These are phyloP conservation scores for Phytophthora cryptogea DNA, from an alignment of 352 stramenopile genomes.

Conservation along the genomic window DNA sequence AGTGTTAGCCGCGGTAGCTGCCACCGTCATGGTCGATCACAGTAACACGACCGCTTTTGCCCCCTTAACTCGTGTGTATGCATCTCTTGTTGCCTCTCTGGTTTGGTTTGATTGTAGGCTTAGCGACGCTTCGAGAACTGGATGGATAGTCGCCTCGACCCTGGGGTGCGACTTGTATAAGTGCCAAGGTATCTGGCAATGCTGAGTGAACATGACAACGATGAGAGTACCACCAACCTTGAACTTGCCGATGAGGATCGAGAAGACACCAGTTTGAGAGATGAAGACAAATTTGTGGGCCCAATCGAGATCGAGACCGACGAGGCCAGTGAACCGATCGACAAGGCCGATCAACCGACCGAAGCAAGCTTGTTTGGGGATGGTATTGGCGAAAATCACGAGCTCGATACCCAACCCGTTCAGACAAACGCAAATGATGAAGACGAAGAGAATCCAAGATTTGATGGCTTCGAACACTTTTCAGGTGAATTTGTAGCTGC, in stretches of 20 bases:
- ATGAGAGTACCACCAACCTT: background rate
- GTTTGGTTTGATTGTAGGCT: constrained; percentile 10
- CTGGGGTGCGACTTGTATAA: background rate
- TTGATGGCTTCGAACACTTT: background rate
- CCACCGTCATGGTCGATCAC: constrained; percentile 18
- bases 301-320: background rate
- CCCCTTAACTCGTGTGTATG: constrained; percentile 16
- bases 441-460: background rate
- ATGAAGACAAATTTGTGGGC: background rate
- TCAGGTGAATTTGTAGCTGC: constrained; percentile 22
- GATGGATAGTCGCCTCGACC: constrained; percentile 1
- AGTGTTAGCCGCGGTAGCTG: constrained; percentile 15
- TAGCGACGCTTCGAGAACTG: constrained; percentile 26
- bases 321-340: no score
- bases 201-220: constrained; percentile 10
- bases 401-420: background rate
- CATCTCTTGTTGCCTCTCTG: background rate
- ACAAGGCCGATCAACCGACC: background rate
- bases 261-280: background rate
- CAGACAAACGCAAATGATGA: background rate
- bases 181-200: background rate
- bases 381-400: background rate
- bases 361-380: constrained; percentile 1
- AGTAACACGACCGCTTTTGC: constrained; percentile 32
- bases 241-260: background rate